Percentiles rank a stretch among this genome's conserved stretches.
phyloP scores from a whole-genome alignment of 176 grass and related monocot genomes.

The Thalia dealbata region DNA sequence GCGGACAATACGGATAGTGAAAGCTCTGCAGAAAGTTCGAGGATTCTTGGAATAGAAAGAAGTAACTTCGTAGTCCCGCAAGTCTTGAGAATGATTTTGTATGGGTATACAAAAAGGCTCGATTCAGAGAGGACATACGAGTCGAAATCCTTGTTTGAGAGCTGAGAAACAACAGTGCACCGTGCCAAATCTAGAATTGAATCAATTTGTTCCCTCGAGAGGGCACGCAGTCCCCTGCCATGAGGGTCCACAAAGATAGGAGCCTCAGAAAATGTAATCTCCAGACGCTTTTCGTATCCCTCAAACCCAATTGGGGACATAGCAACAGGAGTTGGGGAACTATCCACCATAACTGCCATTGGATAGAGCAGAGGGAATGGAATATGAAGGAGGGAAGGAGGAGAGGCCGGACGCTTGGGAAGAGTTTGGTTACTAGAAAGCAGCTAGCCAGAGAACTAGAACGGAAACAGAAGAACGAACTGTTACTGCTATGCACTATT shows the following conservation, averaged over 20 bases:
- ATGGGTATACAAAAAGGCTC: conserved; percentile 45
- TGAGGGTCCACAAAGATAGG: conserved; percentile 39
- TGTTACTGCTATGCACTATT: conserved; percentile 18
- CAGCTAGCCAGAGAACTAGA: conserved; percentile 38
- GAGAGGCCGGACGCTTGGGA: neutral
- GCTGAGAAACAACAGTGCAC: conserved; percentile 46
- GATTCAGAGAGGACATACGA: conserved; percentile 57
- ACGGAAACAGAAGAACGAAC: conserved; percentile 10
- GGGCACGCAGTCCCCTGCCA: conserved; percentile 34
- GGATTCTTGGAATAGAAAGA: conserved; percentile 35
- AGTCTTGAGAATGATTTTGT: conserved; percentile 58
- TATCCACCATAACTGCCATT: conserved; percentile 28
- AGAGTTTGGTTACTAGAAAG: conserved; percentile 24
- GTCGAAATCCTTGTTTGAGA: conserved; percentile 38
- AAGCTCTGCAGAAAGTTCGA: conserved; percentile 34
- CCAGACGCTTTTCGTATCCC: conserved; percentile 63
- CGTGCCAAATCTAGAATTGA: conserved; percentile 43
- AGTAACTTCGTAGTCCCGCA: conserved; percentile 56
- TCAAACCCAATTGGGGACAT: conserved; percentile 49
- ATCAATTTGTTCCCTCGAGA: conserved; percentile 41
- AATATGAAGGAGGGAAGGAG: neutral
- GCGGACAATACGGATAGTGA: conserved; percentile 27
- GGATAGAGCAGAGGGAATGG: neutral
- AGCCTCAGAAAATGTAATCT: conserved; percentile 48
- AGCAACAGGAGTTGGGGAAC: neutral